These are phyloP conservation scores for Dendrobium catenatum DNA, from an alignment of 106 monocot species.

Conservation along the genomic window DNA sequence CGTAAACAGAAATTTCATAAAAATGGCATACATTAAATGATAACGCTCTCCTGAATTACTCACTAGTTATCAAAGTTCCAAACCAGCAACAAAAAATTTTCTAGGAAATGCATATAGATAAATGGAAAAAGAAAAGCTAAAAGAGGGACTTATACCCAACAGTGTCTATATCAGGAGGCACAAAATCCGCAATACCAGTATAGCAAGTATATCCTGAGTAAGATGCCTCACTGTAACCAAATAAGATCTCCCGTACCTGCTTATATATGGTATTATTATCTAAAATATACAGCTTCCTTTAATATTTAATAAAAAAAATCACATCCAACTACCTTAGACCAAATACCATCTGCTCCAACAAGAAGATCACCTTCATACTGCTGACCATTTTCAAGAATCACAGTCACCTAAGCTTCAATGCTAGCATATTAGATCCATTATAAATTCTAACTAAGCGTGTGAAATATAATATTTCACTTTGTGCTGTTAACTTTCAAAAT, in stretches of 20 bases:
- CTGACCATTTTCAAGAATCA: constrained; percentile 75
- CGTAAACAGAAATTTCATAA: not conserved
- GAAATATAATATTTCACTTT: not conserved
- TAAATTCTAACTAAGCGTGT: not conserved
- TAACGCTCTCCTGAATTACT: not conserved
- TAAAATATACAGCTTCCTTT: not conserved
- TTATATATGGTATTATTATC: not conserved
- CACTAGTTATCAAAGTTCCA: not conserved
- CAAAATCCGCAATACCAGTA: constrained; percentile 98
- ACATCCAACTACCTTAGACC: constrained; percentile 61
- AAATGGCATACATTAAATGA: not conserved
- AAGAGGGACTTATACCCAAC: constrained; percentile 59
- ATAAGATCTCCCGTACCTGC: constrained; percentile 72
- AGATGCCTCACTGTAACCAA: constrained; percentile 70
- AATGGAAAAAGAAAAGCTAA: not conserved
- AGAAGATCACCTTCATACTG: constrained; percentile 87
- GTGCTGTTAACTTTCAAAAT: not conserved
- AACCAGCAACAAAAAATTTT: not conserved
- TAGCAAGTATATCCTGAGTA: constrained; percentile 98
- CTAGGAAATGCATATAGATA: not conserved
- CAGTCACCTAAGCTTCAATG: constrained; percentile 58
- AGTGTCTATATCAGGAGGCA: constrained; percentile 91
- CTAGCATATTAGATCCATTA: not conserved
- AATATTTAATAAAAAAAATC: not conserved
- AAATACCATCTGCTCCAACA: constrained; percentile 95